A percentile compares a stretch with the other conserved stretches of the same genome.
These are phyloP conservation scores for Cicer pinnatifidum DNA, from an alignment of 306 rosid species.

Conservation along the genomic window DNA sequence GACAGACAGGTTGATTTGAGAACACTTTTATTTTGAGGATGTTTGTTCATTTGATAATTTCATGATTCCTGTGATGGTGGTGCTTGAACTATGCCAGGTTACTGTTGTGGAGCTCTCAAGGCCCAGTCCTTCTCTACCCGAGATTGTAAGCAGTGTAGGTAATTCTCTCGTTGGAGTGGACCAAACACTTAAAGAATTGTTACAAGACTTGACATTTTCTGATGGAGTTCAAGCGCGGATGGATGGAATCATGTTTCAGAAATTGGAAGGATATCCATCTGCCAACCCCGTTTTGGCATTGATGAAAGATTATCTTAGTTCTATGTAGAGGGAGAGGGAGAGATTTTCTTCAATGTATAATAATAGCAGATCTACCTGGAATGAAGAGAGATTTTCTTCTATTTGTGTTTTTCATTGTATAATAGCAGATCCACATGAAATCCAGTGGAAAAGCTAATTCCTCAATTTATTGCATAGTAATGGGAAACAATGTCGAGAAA, in stretches of 20 bases:
- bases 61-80: slow-evolving; percentile 18
- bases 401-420: neutral
- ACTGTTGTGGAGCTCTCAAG: slow-evolving; percentile 83
- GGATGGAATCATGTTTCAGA: slow-evolving; percentile 88
- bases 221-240: slow-evolving; percentile 88
- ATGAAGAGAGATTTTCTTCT: neutral
- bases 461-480: neutral
- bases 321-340: slow-evolving; percentile 44
- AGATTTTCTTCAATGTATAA: neutral
- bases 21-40: slow-evolving; percentile 1
- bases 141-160: slow-evolving; percentile 74
- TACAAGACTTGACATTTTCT: slow-evolving; percentile 60
- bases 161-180: slow-evolving; percentile 70
- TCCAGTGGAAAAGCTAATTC: neutral
- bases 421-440: neutral
- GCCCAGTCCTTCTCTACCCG: slow-evolving; percentile 73
- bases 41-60: slow-evolving; percentile 25
- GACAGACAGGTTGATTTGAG: slow-evolving; percentile 62
- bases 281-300: slow-evolving; percentile 64
- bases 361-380: neutral
- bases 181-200: slow-evolving; percentile 59
- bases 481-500: neutral
- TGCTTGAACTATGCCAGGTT: slow-evolving; percentile 59
- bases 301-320: slow-evolving; percentile 73
- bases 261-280: slow-evolving; percentile 70